Percentiles rank a stretch among this genome's conserved stretches.
Evolutionary conservation across 139 green algal species (phyloP).

Genomic region (Picochlorum sp.): DNA sequence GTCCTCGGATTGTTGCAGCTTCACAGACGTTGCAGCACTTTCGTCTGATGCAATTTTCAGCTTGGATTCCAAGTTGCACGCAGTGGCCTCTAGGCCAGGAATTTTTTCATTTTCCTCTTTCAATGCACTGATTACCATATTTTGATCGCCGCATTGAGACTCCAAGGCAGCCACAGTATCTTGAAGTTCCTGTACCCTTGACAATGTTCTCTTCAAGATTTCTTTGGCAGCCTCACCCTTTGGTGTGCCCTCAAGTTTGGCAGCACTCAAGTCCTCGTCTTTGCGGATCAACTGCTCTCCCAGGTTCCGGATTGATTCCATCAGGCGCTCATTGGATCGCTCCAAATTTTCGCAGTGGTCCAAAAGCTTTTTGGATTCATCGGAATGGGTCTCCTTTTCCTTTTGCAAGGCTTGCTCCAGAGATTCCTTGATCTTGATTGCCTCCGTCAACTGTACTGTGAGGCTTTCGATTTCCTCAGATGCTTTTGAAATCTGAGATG

Average conservation of each 20-base stretch:
- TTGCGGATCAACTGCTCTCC: neutral
- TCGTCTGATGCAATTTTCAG: neutral
- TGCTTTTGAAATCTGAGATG: neutral
- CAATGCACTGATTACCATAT: neutral
- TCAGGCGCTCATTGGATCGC: neutral
- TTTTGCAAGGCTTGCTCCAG: neutral
- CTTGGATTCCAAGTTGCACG: neutral
- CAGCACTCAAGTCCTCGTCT: neutral
- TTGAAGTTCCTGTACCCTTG: neutral
- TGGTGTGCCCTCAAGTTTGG: neutral
- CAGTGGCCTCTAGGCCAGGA: neutral
- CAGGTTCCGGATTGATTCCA: neutral
- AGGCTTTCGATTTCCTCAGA: neutral
- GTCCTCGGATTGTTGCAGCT: neutral
- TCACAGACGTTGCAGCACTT: neutral
- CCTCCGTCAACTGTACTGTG: neutral
- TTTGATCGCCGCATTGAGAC: too few relatives aligned
- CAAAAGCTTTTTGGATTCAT: neutral
- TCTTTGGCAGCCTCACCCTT: conserved; percentile 3
- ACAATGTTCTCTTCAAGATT: neutral
- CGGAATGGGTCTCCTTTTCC: neutral
- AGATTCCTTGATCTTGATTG: neutral
- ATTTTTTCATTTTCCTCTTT: neutral
- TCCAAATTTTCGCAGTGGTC: neutral
- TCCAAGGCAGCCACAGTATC: neutral